Base-by-base conservation (phyloP, 2,329 filamentous ascomycete genomes). In the Aphanoascus verrucosus region DNA sequence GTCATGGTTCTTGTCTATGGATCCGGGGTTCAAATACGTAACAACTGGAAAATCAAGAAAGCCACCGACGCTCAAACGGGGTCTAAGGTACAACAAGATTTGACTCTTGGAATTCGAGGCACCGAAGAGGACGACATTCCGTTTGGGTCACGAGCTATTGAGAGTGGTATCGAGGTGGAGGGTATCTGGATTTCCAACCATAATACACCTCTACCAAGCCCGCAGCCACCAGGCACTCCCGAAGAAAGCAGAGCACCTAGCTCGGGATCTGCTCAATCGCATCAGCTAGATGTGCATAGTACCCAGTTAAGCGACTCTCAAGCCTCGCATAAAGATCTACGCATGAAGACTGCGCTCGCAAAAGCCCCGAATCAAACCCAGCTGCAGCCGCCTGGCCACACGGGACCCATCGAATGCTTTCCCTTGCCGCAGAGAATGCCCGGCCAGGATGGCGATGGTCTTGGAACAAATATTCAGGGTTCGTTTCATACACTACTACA, bases 61-160 rank as follows among this genome's bases (percentile, higher is more conserved):
- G 75, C 84, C 63, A 76, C 84, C 62, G 67, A 80, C 17, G 76
- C 85, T 57, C 84, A 88, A 59, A 80, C 82, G 61, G 80, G 85
- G 59, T 83, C 84, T 63, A 75, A 76, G 59, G 73, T 72, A 20
- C 76, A 76, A 44, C 68, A 65, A 40, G 64, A 67, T 56, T 75
- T 58, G 67, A 74, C 81, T 62, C 73, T 81, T 52, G 72, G 77
- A 69, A 70, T 67, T 57, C 67, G 68, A 47, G 74, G 79, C 49
- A 83, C 86, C 6, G 70, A 68, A 58, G 67, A 69, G 46, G 74
- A 80, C 49, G 83, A 87, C 8, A 80, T 94, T 35, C 89, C 88
- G 0, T 96, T 96, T 63, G 90, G 91, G 17, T 81, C 93, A 51
- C 82, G 86, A 60, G 90, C 90, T 5, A 80, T 96, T 45, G 84